Base-by-base conservation (phyloP, 164 flowering plant genomes). In the Nymphaea thermarum region DNA sequence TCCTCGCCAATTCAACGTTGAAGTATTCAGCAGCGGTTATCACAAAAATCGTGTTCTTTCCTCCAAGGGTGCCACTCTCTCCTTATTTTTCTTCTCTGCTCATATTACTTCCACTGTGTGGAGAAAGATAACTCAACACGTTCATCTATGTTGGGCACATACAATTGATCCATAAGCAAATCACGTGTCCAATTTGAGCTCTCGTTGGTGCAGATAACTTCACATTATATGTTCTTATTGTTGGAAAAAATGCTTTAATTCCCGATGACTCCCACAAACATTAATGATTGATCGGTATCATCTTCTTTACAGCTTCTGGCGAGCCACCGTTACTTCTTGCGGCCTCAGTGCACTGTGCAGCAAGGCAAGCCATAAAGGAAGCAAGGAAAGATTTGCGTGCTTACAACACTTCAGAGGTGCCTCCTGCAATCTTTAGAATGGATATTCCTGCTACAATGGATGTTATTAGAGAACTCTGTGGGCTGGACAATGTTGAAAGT, bases 261-360 rank as follows among this genome's bases (percentile, higher is more conserved):
- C 53, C 11, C 5, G 1, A 10, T 5, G 11, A 45, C 0, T 45
- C 5, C 11, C 11, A 10, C 53, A 45, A 45, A 10, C 11, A 45
- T 10, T 45, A 8, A 45, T 45, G 51, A 8, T 45, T 45, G 7
- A 45, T 45, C 53, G 53, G 7, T 5, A 45, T 10, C 53, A 45
- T 45, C 6, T 61, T 6, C 57, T 73, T 5, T 71, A 62, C 87
- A 93, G 98, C 97, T 67, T 90, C 94, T 68, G 98, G 98, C 63
- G 97, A 93, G 78, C 98, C 98, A 42, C 98, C 98, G 17, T 77
- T 93, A 59, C 84, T 89, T 61, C 76, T 89, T 47, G 92, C 97
- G 63, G 86, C 69, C 44, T 85, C 97, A 6, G 83, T 89, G 67
- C 91, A 90, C 74, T 87, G 89, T 72, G 97, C 96, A 55, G 77